Percentiles rank a stretch among this genome's conserved stretches.
These are phyloP conservation scores for Litsea cubeba DNA, from an alignment of 164 flowering plant genomes.

Conservation along the genomic window DNA sequence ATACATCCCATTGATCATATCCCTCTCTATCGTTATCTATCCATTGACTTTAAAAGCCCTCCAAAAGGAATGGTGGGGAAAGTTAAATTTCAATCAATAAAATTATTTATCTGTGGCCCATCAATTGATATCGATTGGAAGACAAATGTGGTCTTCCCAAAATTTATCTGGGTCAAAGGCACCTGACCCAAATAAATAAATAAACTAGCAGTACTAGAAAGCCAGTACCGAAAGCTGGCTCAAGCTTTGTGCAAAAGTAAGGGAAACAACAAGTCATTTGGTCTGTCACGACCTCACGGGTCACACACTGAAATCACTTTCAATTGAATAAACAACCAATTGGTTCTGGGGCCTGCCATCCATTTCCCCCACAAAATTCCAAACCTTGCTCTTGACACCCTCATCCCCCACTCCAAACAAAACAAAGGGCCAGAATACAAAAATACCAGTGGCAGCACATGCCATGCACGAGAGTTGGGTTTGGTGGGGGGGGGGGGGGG, in stretches of 20 bases:
- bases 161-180: background rate
- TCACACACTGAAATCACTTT: background rate
- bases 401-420: background rate
- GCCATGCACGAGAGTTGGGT: constrained; percentile 19
- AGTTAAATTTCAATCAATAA: too few relatives aligned
- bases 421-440: constrained; percentile 44
- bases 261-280: background rate
- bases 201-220: background rate
- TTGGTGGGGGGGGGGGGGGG: too few relatives aligned
- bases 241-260: background rate
- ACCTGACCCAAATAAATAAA: background rate
- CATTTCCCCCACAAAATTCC: constrained; percentile 6
- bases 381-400: background rate
- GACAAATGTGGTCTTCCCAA: too few relatives aligned
- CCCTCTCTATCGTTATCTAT: too few relatives aligned
- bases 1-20: too few relatives aligned
- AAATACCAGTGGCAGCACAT: constrained; percentile 32
- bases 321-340: constrained; percentile 1
- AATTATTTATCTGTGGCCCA: too few relatives aligned
- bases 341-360: constrained; percentile 1
- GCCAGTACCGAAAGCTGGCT: background rate
- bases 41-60: too few relatives aligned
- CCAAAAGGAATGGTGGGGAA: too few relatives aligned
- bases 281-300: constrained; percentile 5
- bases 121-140: too few relatives aligned